Evolutionary conservation across 345 rosid species (phyloP).

Genomic region (Streptanthus diversifolius): DNA sequence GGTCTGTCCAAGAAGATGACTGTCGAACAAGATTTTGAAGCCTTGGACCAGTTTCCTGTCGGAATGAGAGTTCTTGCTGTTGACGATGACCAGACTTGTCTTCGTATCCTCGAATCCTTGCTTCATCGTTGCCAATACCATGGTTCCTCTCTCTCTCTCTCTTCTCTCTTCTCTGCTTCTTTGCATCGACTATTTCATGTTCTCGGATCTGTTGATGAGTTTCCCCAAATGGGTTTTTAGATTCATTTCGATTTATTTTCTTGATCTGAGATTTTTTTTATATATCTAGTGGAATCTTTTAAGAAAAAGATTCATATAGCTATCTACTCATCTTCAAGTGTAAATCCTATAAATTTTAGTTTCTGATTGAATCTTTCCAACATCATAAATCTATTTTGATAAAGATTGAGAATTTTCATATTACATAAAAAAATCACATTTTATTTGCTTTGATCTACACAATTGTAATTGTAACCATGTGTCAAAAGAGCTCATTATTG

Average conservation of each 20-base stretch:
- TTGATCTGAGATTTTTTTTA: slow-evolving; percentile 5
- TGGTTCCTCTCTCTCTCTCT: slow-evolving; percentile 38
- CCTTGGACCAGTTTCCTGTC: slow-evolving; percentile 54
- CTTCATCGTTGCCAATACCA: slow-evolving; percentile 72
- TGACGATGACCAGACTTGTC: slow-evolving; percentile 83
- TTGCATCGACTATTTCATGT: not conserved
- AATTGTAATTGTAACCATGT: not conserved
- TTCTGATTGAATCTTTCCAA: slow-evolving; percentile 8
- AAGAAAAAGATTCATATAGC: not conserved
- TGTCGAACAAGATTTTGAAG: slow-evolving; percentile 46
- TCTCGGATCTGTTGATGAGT: slow-evolving; percentile 9
- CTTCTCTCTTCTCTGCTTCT: not conserved
- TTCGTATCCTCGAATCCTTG: slow-evolving; percentile 49
- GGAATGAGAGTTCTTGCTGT: slow-evolving; percentile 89
- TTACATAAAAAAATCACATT: not conserved
- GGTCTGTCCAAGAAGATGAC: slow-evolving; percentile 40
- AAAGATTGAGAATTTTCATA: not conserved
- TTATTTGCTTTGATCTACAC: slow-evolving; percentile 9
- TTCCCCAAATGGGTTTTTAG: not conserved
- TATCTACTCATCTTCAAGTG: not conserved
- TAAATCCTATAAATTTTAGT: not conserved
- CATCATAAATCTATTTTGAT: not conserved
- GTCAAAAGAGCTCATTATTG: slow-evolving; percentile 15
- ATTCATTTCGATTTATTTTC: slow-evolving; percentile 4
- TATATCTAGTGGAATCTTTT: not conserved